phyloP scores from a whole-genome alignment of 83 land plant species.

The Picea abies region DNA sequence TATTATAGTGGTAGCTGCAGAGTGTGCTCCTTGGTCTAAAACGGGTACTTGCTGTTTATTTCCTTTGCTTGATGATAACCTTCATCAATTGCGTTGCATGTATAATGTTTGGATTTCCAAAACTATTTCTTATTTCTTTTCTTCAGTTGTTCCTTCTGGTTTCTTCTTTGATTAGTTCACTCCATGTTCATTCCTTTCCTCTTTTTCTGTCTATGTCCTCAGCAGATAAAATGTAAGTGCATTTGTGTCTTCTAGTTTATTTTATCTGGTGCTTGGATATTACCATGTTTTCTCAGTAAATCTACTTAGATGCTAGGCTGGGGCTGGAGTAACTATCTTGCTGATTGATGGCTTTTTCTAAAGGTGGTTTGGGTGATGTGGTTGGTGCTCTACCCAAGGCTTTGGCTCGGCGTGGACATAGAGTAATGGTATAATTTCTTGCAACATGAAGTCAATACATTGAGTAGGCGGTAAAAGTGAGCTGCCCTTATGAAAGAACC shows the following conservation, averaged over 20 bases:
- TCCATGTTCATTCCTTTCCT: background rate
- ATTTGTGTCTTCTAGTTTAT: background rate
- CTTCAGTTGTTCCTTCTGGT: too few species aligned
- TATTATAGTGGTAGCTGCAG: slow-evolving; percentile 81
- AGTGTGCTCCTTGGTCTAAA: slow-evolving; percentile 99
- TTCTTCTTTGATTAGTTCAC: background rate
- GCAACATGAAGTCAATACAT: background rate
- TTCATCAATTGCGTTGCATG: background rate
- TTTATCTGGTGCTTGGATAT: background rate
- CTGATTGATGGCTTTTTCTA: slow-evolving; percentile 13
- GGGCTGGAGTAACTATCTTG: background rate
- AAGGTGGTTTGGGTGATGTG: slow-evolving; percentile 98
- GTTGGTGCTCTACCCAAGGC: slow-evolving; percentile 97
- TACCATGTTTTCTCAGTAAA: background rate
- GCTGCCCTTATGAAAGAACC: background rate
- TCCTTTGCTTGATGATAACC: background rate
- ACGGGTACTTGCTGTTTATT: slow-evolving; percentile 54
- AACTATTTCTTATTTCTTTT: background rate
- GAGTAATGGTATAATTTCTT: slow-evolving; percentile 76
- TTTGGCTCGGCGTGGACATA: slow-evolving; percentile 94
- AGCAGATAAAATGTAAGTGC: background rate
- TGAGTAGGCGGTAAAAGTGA: background rate
- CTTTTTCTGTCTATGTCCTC: background rate
- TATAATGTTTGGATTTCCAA: background rate
- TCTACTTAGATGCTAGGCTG: background rate